phyloP scores from a whole-genome alignment of 179 eudicot species.

The Heliamphora pulchella region DNA sequence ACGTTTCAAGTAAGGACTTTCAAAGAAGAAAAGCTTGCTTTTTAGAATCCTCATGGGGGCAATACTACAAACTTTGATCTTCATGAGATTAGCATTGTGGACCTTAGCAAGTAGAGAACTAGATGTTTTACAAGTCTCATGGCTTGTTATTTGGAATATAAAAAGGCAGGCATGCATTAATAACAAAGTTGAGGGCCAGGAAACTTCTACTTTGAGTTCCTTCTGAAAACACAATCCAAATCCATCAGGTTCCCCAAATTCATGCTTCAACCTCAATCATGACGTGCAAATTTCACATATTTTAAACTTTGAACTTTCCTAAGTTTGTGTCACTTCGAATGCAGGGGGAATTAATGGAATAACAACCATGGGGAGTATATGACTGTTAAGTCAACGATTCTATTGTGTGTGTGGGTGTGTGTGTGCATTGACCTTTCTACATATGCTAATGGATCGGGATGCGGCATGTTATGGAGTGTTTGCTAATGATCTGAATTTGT shows the following conservation, averaged over 20 bases:
- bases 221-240: background rate
- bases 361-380: background rate
- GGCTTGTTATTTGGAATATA: background rate
- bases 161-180: background rate
- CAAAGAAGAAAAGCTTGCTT: background rate
- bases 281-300: too few species aligned
- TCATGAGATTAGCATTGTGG: background rate
- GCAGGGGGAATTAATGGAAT: background rate
- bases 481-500: background rate
- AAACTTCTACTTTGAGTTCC: background rate
- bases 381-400: background rate
- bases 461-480: background rate
- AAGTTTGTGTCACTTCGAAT: background rate
- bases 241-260: too few species aligned
- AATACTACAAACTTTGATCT: background rate
- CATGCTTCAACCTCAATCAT: too few species aligned
- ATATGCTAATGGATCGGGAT: too few species aligned
- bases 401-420: background rate
- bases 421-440: too few species aligned
- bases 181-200: background rate
- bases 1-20: background rate
- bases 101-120: background rate
- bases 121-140: background rate
- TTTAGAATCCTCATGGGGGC: background rate
- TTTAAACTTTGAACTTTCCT: background rate